Evolutionary conservation across 345 rosid genomes (phyloP).

Genomic region (Populus pruinosa): DNA sequence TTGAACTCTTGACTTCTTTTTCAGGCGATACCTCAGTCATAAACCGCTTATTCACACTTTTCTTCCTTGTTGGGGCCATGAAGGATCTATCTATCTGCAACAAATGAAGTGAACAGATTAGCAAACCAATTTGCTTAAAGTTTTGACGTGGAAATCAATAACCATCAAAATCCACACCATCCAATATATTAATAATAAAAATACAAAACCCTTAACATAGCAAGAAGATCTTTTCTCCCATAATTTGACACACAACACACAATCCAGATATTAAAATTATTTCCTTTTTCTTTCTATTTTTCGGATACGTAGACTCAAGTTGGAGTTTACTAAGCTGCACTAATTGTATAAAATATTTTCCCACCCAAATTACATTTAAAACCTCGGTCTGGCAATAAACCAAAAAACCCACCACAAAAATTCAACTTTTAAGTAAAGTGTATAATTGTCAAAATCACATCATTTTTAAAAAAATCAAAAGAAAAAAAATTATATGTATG

Average conservation of each 20-base stretch:
- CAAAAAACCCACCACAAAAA: background rate
- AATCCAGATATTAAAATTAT: background rate
- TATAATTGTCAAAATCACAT: background rate
- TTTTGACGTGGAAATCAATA: background rate
- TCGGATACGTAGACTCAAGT: background rate
- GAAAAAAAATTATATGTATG: background rate
- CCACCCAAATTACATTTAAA: background rate
- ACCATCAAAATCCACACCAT: background rate
- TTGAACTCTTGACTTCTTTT: constrained; percentile 53
- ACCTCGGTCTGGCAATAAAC: background rate
- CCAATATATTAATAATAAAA: background rate
- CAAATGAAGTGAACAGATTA: constrained; percentile 9
- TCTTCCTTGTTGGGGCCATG: constrained; percentile 83
- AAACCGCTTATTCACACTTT: constrained; percentile 69
- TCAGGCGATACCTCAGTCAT: constrained; percentile 63
- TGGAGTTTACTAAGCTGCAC: background rate
- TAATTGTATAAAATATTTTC: background rate
- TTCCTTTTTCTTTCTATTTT: background rate
- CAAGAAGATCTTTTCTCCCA: background rate
- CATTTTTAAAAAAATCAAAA: background rate
- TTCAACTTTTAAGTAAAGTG: background rate
- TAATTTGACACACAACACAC: background rate
- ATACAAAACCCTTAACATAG: background rate
- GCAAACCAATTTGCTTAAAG: background rate
- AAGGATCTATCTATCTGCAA: constrained; percentile 25